A percentile compares a stretch with the other conserved stretches of the same genome.
These are phyloP conservation scores for Cladosporium sp. DNA, from an alignment of 2,329 filamentous ascomycete genomes.

Conservation along the genomic window DNA sequence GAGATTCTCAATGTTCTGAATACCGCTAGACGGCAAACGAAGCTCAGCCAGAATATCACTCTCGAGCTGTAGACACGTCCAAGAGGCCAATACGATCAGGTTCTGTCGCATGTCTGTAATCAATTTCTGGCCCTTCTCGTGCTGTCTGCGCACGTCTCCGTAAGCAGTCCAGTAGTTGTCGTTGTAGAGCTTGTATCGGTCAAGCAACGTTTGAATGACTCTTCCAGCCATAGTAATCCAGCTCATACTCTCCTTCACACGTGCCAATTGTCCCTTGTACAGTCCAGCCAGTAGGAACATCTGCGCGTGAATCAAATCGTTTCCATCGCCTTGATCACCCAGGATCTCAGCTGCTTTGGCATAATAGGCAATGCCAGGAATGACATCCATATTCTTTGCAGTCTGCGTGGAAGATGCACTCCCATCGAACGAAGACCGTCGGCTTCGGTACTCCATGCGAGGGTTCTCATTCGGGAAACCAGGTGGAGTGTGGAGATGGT, in stretches of 20 bases:
- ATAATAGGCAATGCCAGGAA: constrained; percentile 89
- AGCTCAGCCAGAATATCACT: constrained; percentile 93
- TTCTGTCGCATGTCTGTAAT: constrained; percentile 40
- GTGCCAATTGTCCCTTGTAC: constrained; percentile 83
- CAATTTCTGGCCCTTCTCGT: constrained; percentile 29
- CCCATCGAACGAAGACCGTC: constrained; percentile 34
- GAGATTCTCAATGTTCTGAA: constrained; percentile 57
- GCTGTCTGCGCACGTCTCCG: constrained; percentile 39
- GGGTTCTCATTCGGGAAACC: not conserved
- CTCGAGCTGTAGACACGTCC: constrained; percentile 91
- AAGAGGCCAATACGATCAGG: constrained; percentile 67
- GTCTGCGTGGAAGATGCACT: constrained; percentile 20
- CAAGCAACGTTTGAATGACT: constrained; percentile 69
- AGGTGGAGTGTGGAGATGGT: constrained; percentile 34
- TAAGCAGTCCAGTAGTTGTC: constrained; percentile 35
- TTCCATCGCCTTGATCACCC: constrained; percentile 75
- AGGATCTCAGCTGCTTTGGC: constrained; percentile 83
- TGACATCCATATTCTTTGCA: constrained; percentile 63
- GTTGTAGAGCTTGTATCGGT: constrained; percentile 59
- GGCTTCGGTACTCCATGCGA: constrained; percentile 31
- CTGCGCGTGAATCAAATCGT: constrained; percentile 80
- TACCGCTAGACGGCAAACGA: constrained; percentile 59
- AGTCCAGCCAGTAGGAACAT: constrained; percentile 80
- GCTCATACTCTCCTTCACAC: constrained; percentile 81
- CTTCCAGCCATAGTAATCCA: constrained; percentile 65